These are phyloP conservation scores for Plasmodiophora brassicae DNA, from an alignment of 208 protist genomes.

Conservation along the genomic window DNA sequence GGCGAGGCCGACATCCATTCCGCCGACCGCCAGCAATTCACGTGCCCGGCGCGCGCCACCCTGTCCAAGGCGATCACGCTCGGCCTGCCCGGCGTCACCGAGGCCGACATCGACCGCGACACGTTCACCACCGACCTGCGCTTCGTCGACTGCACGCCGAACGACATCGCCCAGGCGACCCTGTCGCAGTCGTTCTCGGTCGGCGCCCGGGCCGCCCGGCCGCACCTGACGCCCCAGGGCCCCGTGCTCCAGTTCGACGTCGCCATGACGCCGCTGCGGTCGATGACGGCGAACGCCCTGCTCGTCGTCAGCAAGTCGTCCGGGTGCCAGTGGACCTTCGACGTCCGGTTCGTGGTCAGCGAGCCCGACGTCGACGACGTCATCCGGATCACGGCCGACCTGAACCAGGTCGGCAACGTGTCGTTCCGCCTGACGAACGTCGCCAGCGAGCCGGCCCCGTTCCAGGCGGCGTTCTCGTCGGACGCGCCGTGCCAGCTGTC, in stretches of 20 bases:
- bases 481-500: neutral
- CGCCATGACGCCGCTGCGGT: neutral
- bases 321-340: neutral
- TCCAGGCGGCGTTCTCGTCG: neutral
- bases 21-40: neutral
- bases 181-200: neutral
- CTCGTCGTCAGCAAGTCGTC: neutral
- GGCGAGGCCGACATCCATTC: neutral
- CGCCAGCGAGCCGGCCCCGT: neutral
- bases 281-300: neutral
- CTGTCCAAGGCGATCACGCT: neutral
- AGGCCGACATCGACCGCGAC: neutral
- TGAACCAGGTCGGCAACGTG: neutral
- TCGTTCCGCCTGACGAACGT: conserved; percentile 17
- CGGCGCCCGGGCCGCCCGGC: neutral
- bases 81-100: neutral
- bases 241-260: neutral
- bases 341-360: neutral
- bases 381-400: neutral
- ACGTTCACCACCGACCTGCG: neutral
- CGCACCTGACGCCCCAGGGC: neutral
- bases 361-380: neutral
- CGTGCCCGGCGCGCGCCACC: neutral
- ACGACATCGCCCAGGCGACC: neutral
- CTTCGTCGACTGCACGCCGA: no score